Percentiles rank a stretch among this genome's conserved stretches.
These are phyloP conservation scores for Coniochaeta sp. DNA, from an alignment of 2,329 filamentous ascomycete genomes.

Conservation along the genomic window DNA sequence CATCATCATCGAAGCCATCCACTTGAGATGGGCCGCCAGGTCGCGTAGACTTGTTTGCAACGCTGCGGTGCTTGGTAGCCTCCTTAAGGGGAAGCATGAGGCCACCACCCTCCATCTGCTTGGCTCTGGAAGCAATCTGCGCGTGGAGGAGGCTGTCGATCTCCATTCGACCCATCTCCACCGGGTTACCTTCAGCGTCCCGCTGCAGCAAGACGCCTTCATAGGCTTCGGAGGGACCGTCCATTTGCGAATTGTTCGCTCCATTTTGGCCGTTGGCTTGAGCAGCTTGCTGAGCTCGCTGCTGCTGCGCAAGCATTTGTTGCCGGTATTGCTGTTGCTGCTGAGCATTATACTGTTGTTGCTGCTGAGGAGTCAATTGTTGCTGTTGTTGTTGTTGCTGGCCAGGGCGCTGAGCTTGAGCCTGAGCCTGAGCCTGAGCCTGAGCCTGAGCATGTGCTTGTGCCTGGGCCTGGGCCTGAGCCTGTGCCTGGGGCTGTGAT, in stretches of 20 bases:
- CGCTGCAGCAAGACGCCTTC: slow-evolving; percentile 53
- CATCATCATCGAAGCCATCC: slow-evolving; percentile 54
- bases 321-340: not conserved
- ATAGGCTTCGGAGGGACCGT: slow-evolving; percentile 61
- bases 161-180: slow-evolving; percentile 50
- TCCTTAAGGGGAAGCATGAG: slow-evolving; percentile 66
- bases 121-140: slow-evolving; percentile 58
- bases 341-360: not conserved
- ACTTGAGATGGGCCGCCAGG: slow-evolving; percentile 36
- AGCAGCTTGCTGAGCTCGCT: slow-evolving; percentile 21
- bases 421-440: slow-evolving; percentile 9
- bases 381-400: slow-evolving; percentile 1
- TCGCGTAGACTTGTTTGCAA: slow-evolving; percentile 9
- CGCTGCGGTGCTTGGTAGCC: slow-evolving; percentile 31
- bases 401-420: slow-evolving; percentile 8
- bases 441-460: not conserved
- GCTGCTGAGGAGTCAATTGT: not conserved
- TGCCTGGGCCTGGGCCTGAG: slow-evolving; percentile 7
- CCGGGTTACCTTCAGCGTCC: slow-evolving; percentile 43
- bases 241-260: slow-evolving; percentile 54
- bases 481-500: slow-evolving; percentile 8
- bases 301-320: slow-evolving; percentile 9
- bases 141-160: slow-evolving; percentile 64
- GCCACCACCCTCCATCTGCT: slow-evolving; percentile 65
- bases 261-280: slow-evolving; percentile 33